These are phyloP conservation scores for Arthrobotrys iridis DNA, from an alignment of 2,329 filamentous ascomycete species.

Conservation along the genomic window DNA sequence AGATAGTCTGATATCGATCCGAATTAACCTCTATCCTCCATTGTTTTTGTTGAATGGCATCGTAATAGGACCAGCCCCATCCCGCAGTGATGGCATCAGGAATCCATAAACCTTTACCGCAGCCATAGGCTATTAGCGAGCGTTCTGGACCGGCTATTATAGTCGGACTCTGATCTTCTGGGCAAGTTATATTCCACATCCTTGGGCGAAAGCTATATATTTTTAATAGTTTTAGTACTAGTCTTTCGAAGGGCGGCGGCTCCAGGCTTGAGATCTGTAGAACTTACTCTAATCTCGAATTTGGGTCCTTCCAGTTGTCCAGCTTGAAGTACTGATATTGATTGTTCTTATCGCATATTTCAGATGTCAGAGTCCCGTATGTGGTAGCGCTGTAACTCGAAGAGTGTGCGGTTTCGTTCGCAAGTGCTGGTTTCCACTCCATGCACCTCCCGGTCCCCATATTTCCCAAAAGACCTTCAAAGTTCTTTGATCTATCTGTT, in stretches of 20 bases:
- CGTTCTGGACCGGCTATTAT: slow-evolving; percentile 1
- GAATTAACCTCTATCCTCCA: not conserved
- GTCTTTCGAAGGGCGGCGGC: too few relatives aligned
- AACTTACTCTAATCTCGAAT: not conserved
- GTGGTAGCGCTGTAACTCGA: slow-evolving; percentile 1
- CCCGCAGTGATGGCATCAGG: not conserved
- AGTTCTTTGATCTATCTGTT: not conserved
- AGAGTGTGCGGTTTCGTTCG: not conserved
- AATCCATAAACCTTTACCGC: slow-evolving; percentile 25
- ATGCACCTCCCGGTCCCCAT: slow-evolving; percentile 38
- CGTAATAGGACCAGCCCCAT: slow-evolving; percentile 4
- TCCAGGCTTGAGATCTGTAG: not conserved
- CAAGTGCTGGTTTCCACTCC: not conserved
- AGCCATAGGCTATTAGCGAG: slow-evolving; percentile 25
- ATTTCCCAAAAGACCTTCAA: slow-evolving; percentile 23
- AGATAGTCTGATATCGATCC: not conserved
- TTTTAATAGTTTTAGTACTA: not conserved
- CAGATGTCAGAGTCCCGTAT: slow-evolving; percentile 37
- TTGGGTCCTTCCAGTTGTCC: not conserved
- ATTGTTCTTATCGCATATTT: slow-evolving; percentile 21
- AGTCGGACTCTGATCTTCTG: slow-evolving; percentile 8
- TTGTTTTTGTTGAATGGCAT: not conserved
- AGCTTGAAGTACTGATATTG: slow-evolving; percentile 35
- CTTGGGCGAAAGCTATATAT: slow-evolving; percentile 12
- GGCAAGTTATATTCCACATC: slow-evolving; percentile 15